phyloP scores from a whole-genome alignment of 176 grass and related monocot genomes.

The Pharus latifolius region DNA sequence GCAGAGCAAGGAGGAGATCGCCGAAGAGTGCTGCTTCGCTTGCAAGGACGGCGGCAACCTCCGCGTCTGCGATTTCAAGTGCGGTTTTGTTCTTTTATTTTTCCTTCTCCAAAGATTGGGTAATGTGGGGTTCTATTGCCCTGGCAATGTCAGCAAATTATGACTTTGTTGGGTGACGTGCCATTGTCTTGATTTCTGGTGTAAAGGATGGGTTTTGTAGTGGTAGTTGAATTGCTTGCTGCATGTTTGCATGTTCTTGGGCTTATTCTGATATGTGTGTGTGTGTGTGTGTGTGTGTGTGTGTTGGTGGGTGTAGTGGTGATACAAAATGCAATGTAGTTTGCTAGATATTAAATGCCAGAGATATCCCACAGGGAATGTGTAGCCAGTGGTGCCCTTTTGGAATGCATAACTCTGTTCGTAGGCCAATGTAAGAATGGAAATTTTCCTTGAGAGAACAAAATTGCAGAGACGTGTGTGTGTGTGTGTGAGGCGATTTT shows the following conservation, averaged over 20 bases:
- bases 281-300: not conserved
- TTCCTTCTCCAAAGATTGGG: not conserved
- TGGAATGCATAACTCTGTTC: too few species aligned
- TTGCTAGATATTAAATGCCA: too few species aligned
- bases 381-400: too few species aligned
- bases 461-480: too few species aligned
- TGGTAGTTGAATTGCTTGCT: not conserved
- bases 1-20: slow-evolving; percentile 19
- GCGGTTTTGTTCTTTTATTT: not conserved
- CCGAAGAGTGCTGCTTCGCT: slow-evolving; percentile 57
- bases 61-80: slow-evolving; percentile 57
- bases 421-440: too few species aligned
- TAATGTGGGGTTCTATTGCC: not conserved
- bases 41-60: slow-evolving; percentile 74
- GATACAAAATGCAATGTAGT: not conserved
- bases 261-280: not conserved
- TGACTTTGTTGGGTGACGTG: too few species aligned
- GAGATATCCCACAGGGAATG: too few species aligned
- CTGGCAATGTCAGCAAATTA: not conserved
- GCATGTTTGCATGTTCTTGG: not conserved
- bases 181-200: not conserved
- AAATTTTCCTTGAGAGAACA: too few species aligned
- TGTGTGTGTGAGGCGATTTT: too few species aligned
- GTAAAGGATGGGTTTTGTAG: not conserved
- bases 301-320: not conserved